Evolutionary conservation across 345 rosid species (phyloP).

Genomic region (Moricandia arvensis): DNA sequence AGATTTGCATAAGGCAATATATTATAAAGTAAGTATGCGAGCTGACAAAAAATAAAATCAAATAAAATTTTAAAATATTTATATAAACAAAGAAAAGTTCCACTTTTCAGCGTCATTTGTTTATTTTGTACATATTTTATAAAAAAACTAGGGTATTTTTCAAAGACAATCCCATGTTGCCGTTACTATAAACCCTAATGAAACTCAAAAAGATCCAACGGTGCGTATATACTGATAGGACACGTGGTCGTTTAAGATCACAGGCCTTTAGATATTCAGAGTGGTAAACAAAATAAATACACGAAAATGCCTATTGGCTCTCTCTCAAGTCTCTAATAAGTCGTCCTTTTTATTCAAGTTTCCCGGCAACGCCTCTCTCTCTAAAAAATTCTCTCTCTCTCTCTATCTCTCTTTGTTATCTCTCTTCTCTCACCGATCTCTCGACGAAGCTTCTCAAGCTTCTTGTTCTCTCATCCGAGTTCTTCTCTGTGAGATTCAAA

Average conservation of each 20-base stretch:
- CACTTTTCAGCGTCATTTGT: background rate
- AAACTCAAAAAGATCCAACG: constrained; percentile 14
- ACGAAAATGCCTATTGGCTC: background rate
- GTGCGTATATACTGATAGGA: background rate
- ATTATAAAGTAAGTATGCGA: too few relatives aligned
- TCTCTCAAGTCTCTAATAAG: background rate
- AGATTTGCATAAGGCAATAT: too few relatives aligned
- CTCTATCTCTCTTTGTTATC: background rate
- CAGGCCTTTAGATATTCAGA: background rate
- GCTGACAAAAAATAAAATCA: too few relatives aligned
- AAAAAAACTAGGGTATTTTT: background rate
- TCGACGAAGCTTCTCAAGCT: constrained; percentile 1
- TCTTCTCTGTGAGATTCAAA: background rate
- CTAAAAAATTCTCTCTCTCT: background rate
- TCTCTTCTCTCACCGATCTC: background rate
- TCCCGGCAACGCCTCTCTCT: background rate
- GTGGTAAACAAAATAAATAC: background rate
- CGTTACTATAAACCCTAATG: constrained; percentile 35
- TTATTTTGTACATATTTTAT: background rate
- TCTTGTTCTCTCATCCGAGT: constrained; percentile 20
- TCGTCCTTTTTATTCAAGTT: background rate
- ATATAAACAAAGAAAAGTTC: background rate
- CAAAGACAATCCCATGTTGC: constrained; percentile 35
- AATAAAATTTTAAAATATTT: too few relatives aligned
- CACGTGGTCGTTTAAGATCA: constrained; percentile 20